Percentiles rank a stretch among this genome's conserved stretches.
These are phyloP conservation scores for Solanum rostratum DNA, from an alignment of 257 asterid genomes.

Conservation along the genomic window DNA sequence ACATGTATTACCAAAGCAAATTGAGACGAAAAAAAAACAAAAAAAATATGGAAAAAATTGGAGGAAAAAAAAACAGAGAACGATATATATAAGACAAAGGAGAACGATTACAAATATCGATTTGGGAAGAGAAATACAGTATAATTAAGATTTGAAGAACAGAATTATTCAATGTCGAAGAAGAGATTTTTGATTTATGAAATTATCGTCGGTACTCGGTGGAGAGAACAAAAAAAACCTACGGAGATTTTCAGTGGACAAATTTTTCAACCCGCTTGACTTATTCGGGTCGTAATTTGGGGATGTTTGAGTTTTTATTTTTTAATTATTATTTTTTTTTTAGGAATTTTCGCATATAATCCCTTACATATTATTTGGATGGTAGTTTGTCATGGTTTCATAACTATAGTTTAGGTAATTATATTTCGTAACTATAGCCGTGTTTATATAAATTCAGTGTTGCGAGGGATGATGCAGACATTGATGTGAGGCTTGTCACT, in stretches of 20 bases:
- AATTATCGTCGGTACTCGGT: not conserved
- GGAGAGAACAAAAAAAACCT: not conserved
- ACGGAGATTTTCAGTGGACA: not conserved
- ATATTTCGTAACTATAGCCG: too few relatives aligned
- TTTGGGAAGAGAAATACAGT: not conserved
- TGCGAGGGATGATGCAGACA: too few relatives aligned
- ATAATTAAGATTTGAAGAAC: not conserved
- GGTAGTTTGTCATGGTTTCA: too few relatives aligned
- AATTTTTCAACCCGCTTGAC: not conserved
- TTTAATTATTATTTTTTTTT: too few relatives aligned
- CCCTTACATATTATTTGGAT: too few relatives aligned
- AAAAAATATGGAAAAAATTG: not conserved
- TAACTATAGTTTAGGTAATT: too few relatives aligned
- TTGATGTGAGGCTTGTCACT: too few relatives aligned
- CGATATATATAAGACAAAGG: not conserved
- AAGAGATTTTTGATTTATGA: not conserved
- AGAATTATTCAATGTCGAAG: not conserved
- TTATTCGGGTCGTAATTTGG: not conserved
- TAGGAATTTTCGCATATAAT: too few relatives aligned
- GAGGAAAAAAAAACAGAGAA: not conserved
- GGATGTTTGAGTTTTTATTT: not conserved
- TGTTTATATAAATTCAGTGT: too few relatives aligned
- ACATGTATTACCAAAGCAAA: not conserved
- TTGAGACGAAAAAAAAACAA: not conserved
- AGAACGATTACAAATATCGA: not conserved